A percentile compares a stretch with the other conserved stretches of the same genome.
Evolutionary conservation across 345 rosid genomes (phyloP).

Genomic region (Corchorus capsularis): DNA sequence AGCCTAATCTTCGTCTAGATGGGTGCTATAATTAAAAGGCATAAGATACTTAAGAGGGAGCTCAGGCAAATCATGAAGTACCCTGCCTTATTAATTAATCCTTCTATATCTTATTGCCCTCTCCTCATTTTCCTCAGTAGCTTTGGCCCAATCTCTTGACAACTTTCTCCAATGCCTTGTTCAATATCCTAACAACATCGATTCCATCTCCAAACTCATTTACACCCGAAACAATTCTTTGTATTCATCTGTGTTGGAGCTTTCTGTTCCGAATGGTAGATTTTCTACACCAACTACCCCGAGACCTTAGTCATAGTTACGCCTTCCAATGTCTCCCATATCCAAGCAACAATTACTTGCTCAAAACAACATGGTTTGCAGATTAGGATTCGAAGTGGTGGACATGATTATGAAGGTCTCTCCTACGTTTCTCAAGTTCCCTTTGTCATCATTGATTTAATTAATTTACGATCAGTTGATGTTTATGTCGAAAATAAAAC

Average conservation of each 20-base stretch:
- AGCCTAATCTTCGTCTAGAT: no score
- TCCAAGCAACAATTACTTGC: constrained; percentile 46
- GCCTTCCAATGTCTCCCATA: constrained; percentile 38
- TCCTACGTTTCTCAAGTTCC: constrained; percentile 46
- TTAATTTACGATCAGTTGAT: constrained; percentile 42
- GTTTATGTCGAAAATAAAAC: constrained; percentile 38
- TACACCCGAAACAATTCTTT: constrained; percentile 25
- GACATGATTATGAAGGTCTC: constrained; percentile 62
- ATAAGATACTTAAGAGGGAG: no score
- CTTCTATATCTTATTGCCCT: not conserved
- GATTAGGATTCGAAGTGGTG: constrained; percentile 50
- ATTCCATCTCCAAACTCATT: constrained; percentile 17
- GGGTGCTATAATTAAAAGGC: no score
- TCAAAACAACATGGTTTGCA: constrained; percentile 34
- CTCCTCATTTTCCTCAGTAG: not conserved
- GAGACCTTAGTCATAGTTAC: constrained; percentile 37
- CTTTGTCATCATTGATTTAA: constrained; percentile 48
- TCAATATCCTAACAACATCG: not conserved
- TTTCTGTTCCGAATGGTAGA: constrained; percentile 19
- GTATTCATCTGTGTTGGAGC: constrained; percentile 16
- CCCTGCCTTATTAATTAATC: not conserved
- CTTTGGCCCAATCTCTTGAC: not conserved
- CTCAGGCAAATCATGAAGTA: not conserved
- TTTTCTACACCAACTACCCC: constrained; percentile 27
- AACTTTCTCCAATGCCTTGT: constrained; percentile 27